A percentile compares a stretch with the other conserved stretches of the same genome.
These are phyloP conservation scores for Chaetomium tenue DNA, from an alignment of 495 filamentous ascomycete genomes.

Conservation along the genomic window DNA sequence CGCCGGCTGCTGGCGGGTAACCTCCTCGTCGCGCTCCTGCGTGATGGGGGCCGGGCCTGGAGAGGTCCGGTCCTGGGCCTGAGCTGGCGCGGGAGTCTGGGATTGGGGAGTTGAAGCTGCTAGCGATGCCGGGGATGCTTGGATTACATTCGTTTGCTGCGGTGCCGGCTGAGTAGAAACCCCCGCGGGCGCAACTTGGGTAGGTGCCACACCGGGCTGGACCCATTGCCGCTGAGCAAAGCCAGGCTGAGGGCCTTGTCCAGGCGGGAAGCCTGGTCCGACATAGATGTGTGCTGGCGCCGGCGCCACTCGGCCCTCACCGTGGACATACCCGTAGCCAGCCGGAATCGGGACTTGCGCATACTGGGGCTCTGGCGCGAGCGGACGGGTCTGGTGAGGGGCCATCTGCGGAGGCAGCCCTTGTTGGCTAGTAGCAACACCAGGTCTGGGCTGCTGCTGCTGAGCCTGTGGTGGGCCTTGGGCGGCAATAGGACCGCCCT, in stretches of 20 bases:
- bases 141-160: constrained; percentile 4
- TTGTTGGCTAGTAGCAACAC: not conserved
- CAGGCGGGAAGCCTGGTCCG: constrained; percentile 23
- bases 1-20: not conserved
- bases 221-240: constrained; percentile 23
- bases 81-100: constrained; percentile 6
- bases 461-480: not conserved
- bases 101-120: not conserved
- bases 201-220: constrained; percentile 10
- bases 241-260: constrained; percentile 5
- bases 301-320: constrained; percentile 41
- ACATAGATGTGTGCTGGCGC: constrained; percentile 41
- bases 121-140: not conserved
- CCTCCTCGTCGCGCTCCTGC: not conserved
- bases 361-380: constrained; percentile 40
- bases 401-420: constrained; percentile 9
- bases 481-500: not conserved
- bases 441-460: not conserved
- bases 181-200: constrained; percentile 8
- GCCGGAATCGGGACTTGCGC: constrained; percentile 48
- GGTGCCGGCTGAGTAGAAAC: constrained; percentile 15
- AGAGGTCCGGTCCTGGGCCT: not conserved
- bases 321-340: constrained; percentile 47
- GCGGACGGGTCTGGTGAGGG: constrained; percentile 13
- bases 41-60: not conserved